Conservation (phyloP, 306 rosid species). For the Heteromeles arbutifolia region DNA sequence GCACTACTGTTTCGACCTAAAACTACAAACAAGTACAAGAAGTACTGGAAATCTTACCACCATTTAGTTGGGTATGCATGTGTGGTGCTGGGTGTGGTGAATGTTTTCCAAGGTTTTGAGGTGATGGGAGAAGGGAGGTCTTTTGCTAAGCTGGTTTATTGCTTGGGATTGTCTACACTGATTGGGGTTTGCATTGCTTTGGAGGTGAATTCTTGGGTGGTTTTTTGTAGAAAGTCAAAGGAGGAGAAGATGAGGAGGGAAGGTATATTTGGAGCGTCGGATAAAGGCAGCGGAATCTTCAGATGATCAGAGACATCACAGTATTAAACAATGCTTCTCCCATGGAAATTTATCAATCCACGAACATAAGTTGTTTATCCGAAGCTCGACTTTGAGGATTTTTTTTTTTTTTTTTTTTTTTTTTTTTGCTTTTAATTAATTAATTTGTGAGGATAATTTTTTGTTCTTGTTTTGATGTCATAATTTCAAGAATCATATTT, state of each 20-base stretch:
- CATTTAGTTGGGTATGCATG: conserved; percentile 94
- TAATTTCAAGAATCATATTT: not conserved
- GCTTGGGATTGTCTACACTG: conserved; percentile 58
- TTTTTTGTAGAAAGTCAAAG: conserved; percentile 77
- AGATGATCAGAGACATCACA: conserved; percentile 6
- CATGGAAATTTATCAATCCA: not conserved
- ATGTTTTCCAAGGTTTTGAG: conserved; percentile 77
- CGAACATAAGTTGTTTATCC: not conserved
- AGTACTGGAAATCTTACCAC: conserved; percentile 92
- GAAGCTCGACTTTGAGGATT: not conserved
- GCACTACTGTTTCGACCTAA: conserved; percentile 79
- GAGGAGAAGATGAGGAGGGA: conserved; percentile 84
- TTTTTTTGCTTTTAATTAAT: not conserved
- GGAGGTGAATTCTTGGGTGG: conserved; percentile 95
- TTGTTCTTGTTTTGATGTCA: not conserved
- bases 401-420: not conserved
- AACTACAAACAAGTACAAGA: conserved; percentile 67
- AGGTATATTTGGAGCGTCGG: conserved; percentile 53
- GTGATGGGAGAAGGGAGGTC: conserved; percentile 87
- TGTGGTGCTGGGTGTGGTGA: conserved; percentile 82
- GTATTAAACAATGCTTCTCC: too few relatives aligned
- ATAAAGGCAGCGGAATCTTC: conserved; percentile 58
- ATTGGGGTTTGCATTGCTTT: conserved; percentile 64
- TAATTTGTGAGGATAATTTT: not conserved
- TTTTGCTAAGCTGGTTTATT: conserved; percentile 63